Percentiles rank a stretch among this genome's conserved stretches.
phyloP scores from a whole-genome alignment of 345 rosid species.

The Citrus maxima region DNA sequence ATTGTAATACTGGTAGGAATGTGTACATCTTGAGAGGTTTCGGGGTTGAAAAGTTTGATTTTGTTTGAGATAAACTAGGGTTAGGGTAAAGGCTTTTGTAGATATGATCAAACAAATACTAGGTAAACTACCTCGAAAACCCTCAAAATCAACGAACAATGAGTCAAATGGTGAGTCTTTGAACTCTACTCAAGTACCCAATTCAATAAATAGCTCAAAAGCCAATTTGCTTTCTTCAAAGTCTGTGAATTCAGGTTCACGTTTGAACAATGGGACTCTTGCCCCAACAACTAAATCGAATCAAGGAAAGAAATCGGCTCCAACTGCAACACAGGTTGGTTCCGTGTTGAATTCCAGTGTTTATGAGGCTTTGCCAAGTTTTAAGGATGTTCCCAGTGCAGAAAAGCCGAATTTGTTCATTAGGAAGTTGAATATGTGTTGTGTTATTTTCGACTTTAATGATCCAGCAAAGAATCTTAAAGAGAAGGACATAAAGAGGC shows the following conservation, averaged over 20 bases:
- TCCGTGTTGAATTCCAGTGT: slow-evolving; percentile 31
- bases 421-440: slow-evolving; percentile 60
- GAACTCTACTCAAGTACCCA: slow-evolving; percentile 36
- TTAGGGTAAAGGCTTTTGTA: slow-evolving; percentile 19
- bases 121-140: slow-evolving; percentile 69
- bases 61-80: slow-evolving; percentile 12
- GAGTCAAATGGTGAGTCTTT: slow-evolving; percentile 47
- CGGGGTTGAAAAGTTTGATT: slow-evolving; percentile 14
- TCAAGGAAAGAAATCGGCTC: slow-evolving; percentile 40
- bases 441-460: slow-evolving; percentile 63
- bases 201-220: slow-evolving; percentile 36
- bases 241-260: slow-evolving; percentile 34
- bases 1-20: slow-evolving; percentile 4
- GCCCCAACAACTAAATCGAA: slow-evolving; percentile 31
- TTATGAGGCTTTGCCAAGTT: slow-evolving; percentile 67
- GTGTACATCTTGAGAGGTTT: slow-evolving; percentile 18
- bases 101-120: slow-evolving; percentile 81
- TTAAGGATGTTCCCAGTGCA: slow-evolving; percentile 56
- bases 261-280: slow-evolving; percentile 43
- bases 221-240: slow-evolving; percentile 35
- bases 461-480: slow-evolving; percentile 59
- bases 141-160: slow-evolving; percentile 53
- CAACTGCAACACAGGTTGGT: slow-evolving; percentile 29
- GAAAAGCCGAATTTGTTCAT: slow-evolving; percentile 67
- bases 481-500: slow-evolving; percentile 82